These are phyloP conservation scores for Penicillium hesseltinei DNA, from an alignment of 2,329 filamentous ascomycete genomes.

Conservation along the genomic window DNA sequence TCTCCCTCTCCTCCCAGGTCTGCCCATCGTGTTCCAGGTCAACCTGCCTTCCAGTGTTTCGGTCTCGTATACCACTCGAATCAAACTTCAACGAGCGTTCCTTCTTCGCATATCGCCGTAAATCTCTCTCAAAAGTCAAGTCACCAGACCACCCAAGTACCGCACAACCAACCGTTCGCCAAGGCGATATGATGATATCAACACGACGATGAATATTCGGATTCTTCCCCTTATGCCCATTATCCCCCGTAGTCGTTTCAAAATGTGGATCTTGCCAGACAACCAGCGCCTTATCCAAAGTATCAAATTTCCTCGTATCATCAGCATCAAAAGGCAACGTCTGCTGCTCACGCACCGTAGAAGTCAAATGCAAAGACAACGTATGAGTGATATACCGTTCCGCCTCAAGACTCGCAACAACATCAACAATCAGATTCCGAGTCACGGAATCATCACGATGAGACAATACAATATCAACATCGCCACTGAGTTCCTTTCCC, in stretches of 20 bases:
- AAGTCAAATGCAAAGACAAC: constrained; percentile 66
- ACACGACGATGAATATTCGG: constrained; percentile 77
- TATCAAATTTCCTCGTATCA: constrained; percentile 65
- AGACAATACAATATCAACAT: constrained; percentile 82
- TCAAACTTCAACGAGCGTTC: constrained; percentile 80
- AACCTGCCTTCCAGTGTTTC: constrained; percentile 64
- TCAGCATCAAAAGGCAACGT: constrained; percentile 55
- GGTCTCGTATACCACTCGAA: constrained; percentile 76
- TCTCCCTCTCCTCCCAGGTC: constrained; percentile 71
- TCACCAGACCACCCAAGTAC: constrained; percentile 85
- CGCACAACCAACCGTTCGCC: constrained; percentile 85
- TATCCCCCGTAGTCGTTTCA: constrained; percentile 29
- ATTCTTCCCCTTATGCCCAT: constrained; percentile 50
- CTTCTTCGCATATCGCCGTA: constrained; percentile 75
- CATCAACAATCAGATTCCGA: constrained; percentile 64
- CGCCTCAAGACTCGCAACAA: constrained; percentile 69
- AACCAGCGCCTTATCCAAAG: constrained; percentile 84
- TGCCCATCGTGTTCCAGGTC: constrained; percentile 60
- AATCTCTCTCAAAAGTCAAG: constrained; percentile 84
- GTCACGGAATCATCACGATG: constrained; percentile 72
- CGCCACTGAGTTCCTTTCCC: constrained; percentile 70
- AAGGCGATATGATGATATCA: constrained; percentile 87
- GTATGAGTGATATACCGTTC: constrained; percentile 77
- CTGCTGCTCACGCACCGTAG: constrained; percentile 70
- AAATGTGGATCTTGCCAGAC: constrained; percentile 77